Evolutionary conservation across 495 filamentous ascomycete species (phyloP), one percentile per base, ranked within the genome.

Genomic region (Neurospora pannonica): DNA sequence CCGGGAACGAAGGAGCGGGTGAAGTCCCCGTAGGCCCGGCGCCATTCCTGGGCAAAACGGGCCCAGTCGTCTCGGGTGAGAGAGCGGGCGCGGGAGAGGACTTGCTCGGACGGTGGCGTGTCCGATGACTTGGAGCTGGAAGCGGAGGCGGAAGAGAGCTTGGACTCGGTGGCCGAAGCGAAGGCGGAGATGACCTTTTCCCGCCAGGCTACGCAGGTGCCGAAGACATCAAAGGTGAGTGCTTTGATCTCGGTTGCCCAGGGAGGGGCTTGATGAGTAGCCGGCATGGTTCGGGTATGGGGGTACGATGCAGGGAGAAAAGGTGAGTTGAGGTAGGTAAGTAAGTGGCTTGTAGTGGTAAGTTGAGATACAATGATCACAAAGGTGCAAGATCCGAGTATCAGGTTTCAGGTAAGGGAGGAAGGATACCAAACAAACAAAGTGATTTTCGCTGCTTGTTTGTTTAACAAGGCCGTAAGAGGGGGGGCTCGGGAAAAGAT

Each of bases 171-270:
- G 71, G 86, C 82, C 40, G 81, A 78, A 28, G 88, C 82, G 21
- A 95, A 83, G 38, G 86, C 86, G 17, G 83, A 78, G 31, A 83
- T 87, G 31, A 95, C 86, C 38, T 87, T 87, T 38, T 81, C 83
- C 71, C 92, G 88, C 90, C 92, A 93, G 83, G 93, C 85, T 36
- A 95, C 92, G 71, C 90, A 87, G 5, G 93, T 95, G 75, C 93
- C 93, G 83, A 95, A 95, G 77, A 92, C 85, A 78, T 88, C 86
- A 74, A 88, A 89, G 34, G 84, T 85, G n/a, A 89, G 77, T 19
- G 83, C 86, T 74, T 86, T 85, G 73, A 86, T 71, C 21, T 72
- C 70, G 28, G 39, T 21, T 24, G 71, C 19, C 37, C 70, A 46
- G 31, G 71, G 71, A 40, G 48, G 48, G 36, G n/a, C 28, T 15